Base-by-base conservation (phyloP, 1,284 basidiomycete species). In the Gymnopus androsaceus region DNA sequence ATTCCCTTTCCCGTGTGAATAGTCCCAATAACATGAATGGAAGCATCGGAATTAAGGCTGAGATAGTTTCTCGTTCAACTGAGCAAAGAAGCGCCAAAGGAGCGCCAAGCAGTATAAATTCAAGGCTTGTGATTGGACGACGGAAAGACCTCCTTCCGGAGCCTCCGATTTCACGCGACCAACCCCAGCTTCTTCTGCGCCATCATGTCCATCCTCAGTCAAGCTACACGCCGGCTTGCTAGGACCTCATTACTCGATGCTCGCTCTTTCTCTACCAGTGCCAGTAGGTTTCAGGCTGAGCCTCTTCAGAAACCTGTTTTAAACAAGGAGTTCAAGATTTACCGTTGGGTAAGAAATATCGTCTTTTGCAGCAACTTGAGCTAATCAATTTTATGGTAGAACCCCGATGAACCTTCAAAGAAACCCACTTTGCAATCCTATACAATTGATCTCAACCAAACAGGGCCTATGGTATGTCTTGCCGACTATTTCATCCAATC, bases 381-480 rank as follows among this genome's bases (percentile, higher is more conserved):
- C 41, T 44, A 5, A 36, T 23, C 15, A 40, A 41, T 12, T 25
- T 0, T 25, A 28, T 11, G 38, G 15, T 54, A 94, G 94, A 96
- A 98, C 78, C 97, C 96, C 27, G 96, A 98, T 73, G 86, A 93
- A 69, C 96, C 96, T 12, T 84, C 88, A 51, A 88, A 89, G 76
- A 97, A 98, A 77, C 96, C 96, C 3, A 84, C 82, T 54, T 80
- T 99, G 54, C 94, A 98, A 79, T 85, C 88, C 1, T 99, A 98
- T 83, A 85, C 84, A 49, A 84, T 99, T 67, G 95, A 99, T 76
- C 81, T 99, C 54, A 93, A 94, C 77, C 87, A 94, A 75, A 94
- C 90, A 44, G 96, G 96, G 8, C 96, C 96, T 60, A 99, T 99
- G 97, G 90, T 93, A 59, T 47, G 81, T 37, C 31, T 71, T 37